A percentile compares a stretch with the other conserved stretches of the same genome.
Conservation (phyloP, 192 early-diverging fungal species). For the Spizellomyces punctatus region DNA sequence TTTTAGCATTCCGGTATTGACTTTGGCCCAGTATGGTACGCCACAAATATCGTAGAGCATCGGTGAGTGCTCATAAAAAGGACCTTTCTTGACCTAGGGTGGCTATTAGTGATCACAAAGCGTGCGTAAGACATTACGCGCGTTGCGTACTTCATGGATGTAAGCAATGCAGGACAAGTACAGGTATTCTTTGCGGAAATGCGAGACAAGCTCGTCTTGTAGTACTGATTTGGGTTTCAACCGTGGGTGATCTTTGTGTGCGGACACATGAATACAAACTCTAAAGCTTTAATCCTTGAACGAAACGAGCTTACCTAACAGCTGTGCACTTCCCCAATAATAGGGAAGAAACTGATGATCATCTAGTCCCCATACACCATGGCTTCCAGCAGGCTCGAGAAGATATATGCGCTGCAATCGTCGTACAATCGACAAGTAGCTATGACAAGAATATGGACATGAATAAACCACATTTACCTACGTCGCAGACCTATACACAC, state of each 20-base stretch:
- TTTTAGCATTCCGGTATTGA: constrained; percentile 73
- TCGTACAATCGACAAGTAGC: constrained; percentile 81
- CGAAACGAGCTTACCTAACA: constrained; percentile 56
- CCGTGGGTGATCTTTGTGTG: constrained; percentile 54
- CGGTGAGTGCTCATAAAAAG: constrained; percentile 77
- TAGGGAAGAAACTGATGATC: constrained; percentile 97
- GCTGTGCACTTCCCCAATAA: constrained; percentile 88
- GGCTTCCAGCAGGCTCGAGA: constrained; percentile 95
- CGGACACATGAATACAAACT: too few relatives aligned
- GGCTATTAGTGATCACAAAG: neutral
- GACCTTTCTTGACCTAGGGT: constrained; percentile 62
- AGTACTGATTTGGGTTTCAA: constrained; percentile 77
- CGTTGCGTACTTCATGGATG: constrained; percentile 59
- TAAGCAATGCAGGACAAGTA: constrained; percentile 84
- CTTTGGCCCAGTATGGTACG: constrained; percentile 71
- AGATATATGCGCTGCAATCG: constrained; percentile 79
- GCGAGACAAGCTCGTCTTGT: constrained; percentile 58
- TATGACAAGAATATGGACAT: constrained; percentile 10
- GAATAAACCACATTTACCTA: neutral
- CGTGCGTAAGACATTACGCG: neutral
- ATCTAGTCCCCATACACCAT: constrained; percentile 95
- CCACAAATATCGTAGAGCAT: constrained; percentile 79
- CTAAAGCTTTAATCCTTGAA: too few relatives aligned
- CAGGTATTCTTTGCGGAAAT: constrained; percentile 74
- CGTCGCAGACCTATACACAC: constrained; percentile 27